phyloP scores from a whole-genome alignment of 257 asterid species.

The Solanum chaucha region DNA sequence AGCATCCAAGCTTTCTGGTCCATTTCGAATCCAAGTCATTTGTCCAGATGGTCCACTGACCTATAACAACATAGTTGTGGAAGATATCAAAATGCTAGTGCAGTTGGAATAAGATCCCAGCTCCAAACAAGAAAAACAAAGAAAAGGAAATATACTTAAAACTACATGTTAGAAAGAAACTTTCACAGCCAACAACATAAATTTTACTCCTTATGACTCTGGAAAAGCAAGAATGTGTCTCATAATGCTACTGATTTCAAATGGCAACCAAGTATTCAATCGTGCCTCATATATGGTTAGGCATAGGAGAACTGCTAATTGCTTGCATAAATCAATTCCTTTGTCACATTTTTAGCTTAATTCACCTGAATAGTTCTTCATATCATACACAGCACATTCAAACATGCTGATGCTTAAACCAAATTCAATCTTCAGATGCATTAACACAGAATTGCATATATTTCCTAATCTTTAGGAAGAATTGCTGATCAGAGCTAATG shows the following conservation, averaged over 20 bases:
- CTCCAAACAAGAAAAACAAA: background rate
- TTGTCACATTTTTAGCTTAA: background rate
- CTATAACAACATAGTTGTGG: conserved; percentile 23
- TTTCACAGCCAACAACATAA: background rate
- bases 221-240: background rate
- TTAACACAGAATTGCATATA: background rate
- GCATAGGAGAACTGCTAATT: background rate
- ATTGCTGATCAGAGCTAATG: background rate
- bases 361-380: too few relatives aligned
- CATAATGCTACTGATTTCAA: background rate
- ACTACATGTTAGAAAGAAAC: background rate
- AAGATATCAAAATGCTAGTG: background rate
- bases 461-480: background rate
- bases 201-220: background rate
- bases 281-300: background rate
- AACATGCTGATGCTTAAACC: background rate
- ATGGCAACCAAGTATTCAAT: background rate
- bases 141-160: background rate
- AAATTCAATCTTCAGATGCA: background rate
- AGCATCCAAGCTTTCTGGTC: conserved; percentile 71
- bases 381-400: background rate
- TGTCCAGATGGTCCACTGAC: conserved; percentile 95
- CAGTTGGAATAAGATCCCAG: background rate
- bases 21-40: conserved; percentile 88
- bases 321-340: background rate